A percentile compares a stretch with the other conserved stretches of the same genome.
phyloP scores from a whole-genome alignment of 345 rosid genomes.

The Aurinia saxatilis region DNA sequence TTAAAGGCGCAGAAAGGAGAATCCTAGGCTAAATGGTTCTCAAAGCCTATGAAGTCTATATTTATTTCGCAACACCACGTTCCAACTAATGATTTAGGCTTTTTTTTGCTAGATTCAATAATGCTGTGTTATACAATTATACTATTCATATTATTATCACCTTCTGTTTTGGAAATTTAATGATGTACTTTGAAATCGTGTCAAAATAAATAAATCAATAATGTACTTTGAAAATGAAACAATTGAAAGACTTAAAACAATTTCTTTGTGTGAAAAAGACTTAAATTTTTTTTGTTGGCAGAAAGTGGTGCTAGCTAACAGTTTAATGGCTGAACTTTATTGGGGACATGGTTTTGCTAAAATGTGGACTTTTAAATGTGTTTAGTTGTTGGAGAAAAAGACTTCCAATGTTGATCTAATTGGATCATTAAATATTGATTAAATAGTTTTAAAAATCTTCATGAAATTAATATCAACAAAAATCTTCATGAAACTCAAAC shows the following conservation, averaged over 20 bases:
- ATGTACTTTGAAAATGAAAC: not conserved
- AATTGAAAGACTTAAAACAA: no score
- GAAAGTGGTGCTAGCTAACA: no score
- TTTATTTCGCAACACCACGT: slow-evolving; percentile 7
- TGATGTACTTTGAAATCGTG: no score
- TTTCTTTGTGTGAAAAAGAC: no score
- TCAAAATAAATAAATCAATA: no score
- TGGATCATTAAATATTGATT: no score
- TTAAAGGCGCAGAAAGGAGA: slow-evolving; percentile 29
- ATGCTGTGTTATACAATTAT: not conserved
- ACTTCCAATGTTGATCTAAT: not conserved
- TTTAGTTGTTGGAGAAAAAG: not conserved
- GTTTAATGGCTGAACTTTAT: no score
- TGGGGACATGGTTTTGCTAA: not conserved
- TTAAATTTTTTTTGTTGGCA: no score
- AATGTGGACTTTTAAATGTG: not conserved
- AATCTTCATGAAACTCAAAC: no score
- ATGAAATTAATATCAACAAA: no score
- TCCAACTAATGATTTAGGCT: slow-evolving; percentile 17
- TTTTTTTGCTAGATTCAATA: slow-evolving; percentile 14
- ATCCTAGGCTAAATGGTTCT: slow-evolving; percentile 25
- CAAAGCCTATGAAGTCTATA: slow-evolving; percentile 18
- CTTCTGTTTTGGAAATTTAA: not conserved
- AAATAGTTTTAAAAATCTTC: no score
- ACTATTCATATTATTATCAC: not conserved